A percentile compares a stretch with the other conserved stretches of the same genome.
These are phyloP conservation scores for Westerdykella aurantiaca DNA, from an alignment of 2,329 filamentous ascomycete genomes.

Conservation along the genomic window DNA sequence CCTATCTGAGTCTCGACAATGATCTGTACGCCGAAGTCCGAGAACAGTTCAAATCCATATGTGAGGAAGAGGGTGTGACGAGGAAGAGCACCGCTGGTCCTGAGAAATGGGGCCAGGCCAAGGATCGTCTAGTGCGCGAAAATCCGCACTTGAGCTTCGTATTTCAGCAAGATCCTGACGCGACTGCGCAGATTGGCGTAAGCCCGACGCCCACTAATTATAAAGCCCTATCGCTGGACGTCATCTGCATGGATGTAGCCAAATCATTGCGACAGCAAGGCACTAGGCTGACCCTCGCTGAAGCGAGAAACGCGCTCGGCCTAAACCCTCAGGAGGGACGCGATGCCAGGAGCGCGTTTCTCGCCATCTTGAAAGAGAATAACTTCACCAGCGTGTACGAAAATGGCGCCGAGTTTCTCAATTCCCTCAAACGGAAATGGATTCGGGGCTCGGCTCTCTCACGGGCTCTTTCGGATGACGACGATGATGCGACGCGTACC, in stretches of 20 bases:
- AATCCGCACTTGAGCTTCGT: constrained; percentile 58
- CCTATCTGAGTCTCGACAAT: constrained; percentile 59
- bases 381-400: constrained; percentile 69
- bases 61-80: constrained; percentile 58
- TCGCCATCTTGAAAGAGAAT: constrained; percentile 58
- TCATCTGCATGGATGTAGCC: constrained; percentile 75
- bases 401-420: constrained; percentile 65
- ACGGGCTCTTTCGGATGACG: constrained; percentile 48
- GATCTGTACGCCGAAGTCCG: constrained; percentile 59
- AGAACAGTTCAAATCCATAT: constrained; percentile 64
- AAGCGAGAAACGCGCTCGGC: constrained; percentile 66
- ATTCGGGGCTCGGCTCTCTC: constrained; percentile 51
- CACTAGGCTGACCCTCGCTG: constrained; percentile 63
- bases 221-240: constrained; percentile 66
- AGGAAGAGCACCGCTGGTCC: constrained; percentile 73
- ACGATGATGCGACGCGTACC: constrained; percentile 49
- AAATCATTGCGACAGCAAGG: constrained; percentile 67
- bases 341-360: constrained; percentile 60
- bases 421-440: constrained; percentile 64
- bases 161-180: constrained; percentile 53
- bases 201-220: constrained; percentile 42
- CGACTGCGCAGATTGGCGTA: constrained; percentile 39
- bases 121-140: constrained; percentile 60
- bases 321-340: constrained; percentile 64
- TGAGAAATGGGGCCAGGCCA: constrained; percentile 66